Base-by-base conservation (phyloP, 345 rosid genomes). In the Euphorbia lathyris region DNA sequence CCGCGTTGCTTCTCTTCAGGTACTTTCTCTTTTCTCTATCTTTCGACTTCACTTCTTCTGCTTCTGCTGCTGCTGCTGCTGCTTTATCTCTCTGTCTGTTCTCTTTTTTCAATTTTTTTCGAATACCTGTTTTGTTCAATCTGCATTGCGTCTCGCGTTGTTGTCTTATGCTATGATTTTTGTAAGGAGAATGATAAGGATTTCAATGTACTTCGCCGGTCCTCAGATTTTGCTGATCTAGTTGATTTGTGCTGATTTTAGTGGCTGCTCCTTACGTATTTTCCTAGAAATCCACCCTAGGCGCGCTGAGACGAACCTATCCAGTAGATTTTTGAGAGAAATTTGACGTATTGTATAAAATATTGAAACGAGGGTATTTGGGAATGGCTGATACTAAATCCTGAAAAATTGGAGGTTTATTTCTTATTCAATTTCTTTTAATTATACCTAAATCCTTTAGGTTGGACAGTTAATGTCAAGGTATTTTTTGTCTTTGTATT, bases 1-100 rank as follows among this genome's bases (percentile, higher is more conserved):
- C 27, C 47, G 65, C 48, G 26, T 61, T 0, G 48, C 65, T 61
- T 61, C 27, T 61, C 47, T 17, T 61, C 48, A 11, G 65, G 65
- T 61, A 61, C 48, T 61, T 22, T 38, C 40, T 34, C 26, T 34
- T 36, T 36, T 20, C 25, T 7, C 22, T 51, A 19, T 51, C 56
- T 51, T 51, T 51, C 25, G 5, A 47, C 52, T 47, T 19, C n/a
- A 16, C 9, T 55, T 23, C 58, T 51, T 45, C 57, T 51, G 2
- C 25, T 55, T 25, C 26, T 22, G 22, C 58, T 22, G 2, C 27
- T 55, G 1, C 16, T 7, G 22, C 29, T 22, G 38, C 38, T 16
- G n/a, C n/a, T 48, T 17, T 1, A 14, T 48, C 53, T 48, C n/a
- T 48, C 53, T 3, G 38, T 55, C 58, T 32, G 22, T 1, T 13